Evolutionary conservation across 2,329 filamentous ascomycete genomes (phyloP), one percentile per base, ranked within the genome.

Genomic region (Aureobasidium sp.): DNA sequence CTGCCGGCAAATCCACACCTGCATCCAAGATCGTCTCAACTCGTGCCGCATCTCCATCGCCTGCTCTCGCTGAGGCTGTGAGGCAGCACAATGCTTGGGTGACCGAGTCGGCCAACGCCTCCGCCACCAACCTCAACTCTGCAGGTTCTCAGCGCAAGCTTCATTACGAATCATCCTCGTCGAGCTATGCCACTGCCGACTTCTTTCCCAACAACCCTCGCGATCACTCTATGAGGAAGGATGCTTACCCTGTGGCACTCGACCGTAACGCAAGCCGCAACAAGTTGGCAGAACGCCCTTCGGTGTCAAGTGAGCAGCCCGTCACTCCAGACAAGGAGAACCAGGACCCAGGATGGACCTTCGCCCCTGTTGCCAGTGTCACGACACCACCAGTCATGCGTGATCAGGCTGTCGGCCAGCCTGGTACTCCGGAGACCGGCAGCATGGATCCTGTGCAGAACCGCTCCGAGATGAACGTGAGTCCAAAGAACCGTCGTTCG

Each of bases 141-240:
- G 48, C 15, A 20, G 48, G 41, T 36, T 63, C 62, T 29, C 53
- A 63, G 34, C 60, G 51, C 60, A 53, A 51, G 39, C 37, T 48
- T 25, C 48, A 49, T 22, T 58, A 65, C 29, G 47, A 65, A 62
- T 73, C 72, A 6, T 75, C 73, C 62, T 63, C 69, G n/a, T 70
- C 72, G 11, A 75, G 73, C 64, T 71, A 73, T 62, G 67, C 68
- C 36, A 75, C 73, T 12, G 70, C 70, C 22, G 73, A 75, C 64
- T 75, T 75, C 69, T 75, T 75, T 63, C 73, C 73, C 11, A 67
- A 66, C 64, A 72, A 75, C 62, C 71, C 73, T 29, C 66, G 67
- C 36, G 72, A 75, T 20, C 72, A 74, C 58, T 75, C 73, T 6
- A 69, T 69, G 47, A 70, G 69, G 31, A 71, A 70, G 57, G 65